Conservation (phyloP, 371 early-diverging fungal species). For the Syncephalastrum contaminatum region DNA sequence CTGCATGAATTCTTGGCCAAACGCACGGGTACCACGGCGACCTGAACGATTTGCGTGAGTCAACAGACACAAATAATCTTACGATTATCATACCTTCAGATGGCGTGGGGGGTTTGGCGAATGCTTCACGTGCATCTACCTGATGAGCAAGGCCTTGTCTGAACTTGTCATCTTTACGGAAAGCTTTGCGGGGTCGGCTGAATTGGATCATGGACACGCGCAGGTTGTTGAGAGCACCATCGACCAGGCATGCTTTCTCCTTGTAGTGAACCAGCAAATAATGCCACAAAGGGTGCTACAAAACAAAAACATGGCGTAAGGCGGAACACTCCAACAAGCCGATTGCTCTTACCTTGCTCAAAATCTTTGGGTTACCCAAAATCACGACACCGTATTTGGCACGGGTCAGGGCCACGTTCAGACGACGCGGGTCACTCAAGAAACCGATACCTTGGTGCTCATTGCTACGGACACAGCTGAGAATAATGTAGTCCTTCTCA, state of each 20-base stretch:
- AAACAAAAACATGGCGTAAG: not conserved
- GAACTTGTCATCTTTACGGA: constrained; percentile 64
- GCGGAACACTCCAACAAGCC: not conserved
- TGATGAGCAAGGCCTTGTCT: constrained; percentile 66
- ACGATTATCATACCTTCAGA: constrained; percentile 25
- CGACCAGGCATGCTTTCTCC: constrained; percentile 87
- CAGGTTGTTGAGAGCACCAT: constrained; percentile 91
- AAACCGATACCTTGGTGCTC: constrained; percentile 98
- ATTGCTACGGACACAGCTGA: constrained; percentile 97
- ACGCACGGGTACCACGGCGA: constrained; percentile 50
- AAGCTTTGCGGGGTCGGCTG: constrained; percentile 68
- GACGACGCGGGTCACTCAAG: constrained; percentile 93
- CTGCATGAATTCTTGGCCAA: constrained; percentile 57
- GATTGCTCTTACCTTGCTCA: constrained; percentile 64
- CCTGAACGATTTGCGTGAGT: constrained; percentile 18
- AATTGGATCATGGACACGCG: constrained; percentile 87
- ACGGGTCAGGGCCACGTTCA: constrained; percentile 98
- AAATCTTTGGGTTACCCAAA: constrained; percentile 95
- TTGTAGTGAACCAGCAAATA: constrained; percentile 93
- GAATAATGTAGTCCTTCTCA: constrained; percentile 99
- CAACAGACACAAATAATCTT: not conserved
- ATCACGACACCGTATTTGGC: constrained; percentile 95
- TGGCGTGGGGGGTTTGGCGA: constrained; percentile 61
- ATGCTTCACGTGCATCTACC: constrained; percentile 67
- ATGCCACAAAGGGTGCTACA: constrained; percentile 93